Conservation (phyloP, 2,329 filamentous ascomycete species). For the Trematosphaeria pertusa region DNA sequence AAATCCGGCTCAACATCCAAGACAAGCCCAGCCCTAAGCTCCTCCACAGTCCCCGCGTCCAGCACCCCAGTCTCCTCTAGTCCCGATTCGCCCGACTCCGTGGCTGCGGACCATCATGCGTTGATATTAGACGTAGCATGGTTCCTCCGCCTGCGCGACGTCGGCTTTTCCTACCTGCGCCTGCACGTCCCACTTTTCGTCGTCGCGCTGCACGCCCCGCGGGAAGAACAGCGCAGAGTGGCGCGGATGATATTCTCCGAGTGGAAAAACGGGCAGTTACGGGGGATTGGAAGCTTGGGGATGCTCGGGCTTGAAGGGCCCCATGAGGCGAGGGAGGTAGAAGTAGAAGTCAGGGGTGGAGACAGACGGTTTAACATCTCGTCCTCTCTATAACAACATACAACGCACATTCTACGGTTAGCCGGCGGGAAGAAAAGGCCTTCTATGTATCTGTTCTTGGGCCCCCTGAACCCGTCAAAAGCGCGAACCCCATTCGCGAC, state of each 20-base stretch:
- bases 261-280: conserved; percentile 9
- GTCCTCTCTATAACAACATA: too few relatives aligned
- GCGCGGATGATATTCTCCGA: conserved; percentile 13
- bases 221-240: conserved; percentile 5
- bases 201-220: conserved; percentile 11
- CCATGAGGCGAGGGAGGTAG: too few relatives aligned
- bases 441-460: too few relatives aligned
- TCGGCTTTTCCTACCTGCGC: conserved; percentile 13
- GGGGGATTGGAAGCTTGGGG: conserved; percentile 10
- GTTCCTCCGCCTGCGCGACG: conserved; percentile 12
- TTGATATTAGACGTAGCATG: conserved; percentile 12
- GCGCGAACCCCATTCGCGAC: too few relatives aligned
- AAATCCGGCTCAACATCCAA: not conserved
- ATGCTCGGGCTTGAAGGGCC: conserved; percentile 3
- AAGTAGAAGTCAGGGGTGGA: too few relatives aligned
- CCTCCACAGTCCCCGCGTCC: not conserved
- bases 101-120: conserved; percentile 4
- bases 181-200: conserved; percentile 10
- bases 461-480: too few relatives aligned
- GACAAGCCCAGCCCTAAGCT: not conserved
- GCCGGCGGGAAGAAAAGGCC: too few relatives aligned
- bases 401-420: too few relatives aligned
- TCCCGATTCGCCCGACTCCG: not conserved
- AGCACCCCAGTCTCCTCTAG: not conserved
- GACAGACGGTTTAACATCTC: too few relatives aligned